Evolutionary conservation across 371 early-diverging fungal genomes (phyloP), one percentile per base, ranked within the genome.

Genomic region (Actinomortierella ambigua): DNA sequence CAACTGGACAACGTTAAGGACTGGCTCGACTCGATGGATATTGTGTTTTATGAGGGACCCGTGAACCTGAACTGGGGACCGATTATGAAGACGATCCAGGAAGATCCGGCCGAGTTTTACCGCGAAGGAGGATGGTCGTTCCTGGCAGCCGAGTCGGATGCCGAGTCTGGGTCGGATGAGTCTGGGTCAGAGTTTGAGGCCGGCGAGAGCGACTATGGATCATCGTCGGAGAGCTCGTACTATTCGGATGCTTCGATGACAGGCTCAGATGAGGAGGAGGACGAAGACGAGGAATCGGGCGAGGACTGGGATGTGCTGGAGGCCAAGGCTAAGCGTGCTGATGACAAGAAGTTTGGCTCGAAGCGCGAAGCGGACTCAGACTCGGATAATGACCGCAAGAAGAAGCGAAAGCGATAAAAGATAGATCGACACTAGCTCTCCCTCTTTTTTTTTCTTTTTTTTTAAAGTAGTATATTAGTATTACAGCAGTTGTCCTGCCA

Each of bases 71-170:
- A 95, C 75, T 99, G 99, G 99, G 79, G 90, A 14, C 93, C 92
- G 77, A 98, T 99, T 70, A 95, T 99, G 95, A 98, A 97, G 78
- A 99, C 98, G 0, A 93, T 99, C 50, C 92, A 93, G 65, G 93
- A 95, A 40, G 95, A 99, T 73, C 99, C 99, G 0, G 91, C 89
- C 11, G 93, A 86, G 26, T 99, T 99, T 81, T 99, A 93, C 80
- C 88, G 88, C 59, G 90, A 93, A 43, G 99, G 98, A 47, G 99
- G 98, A 23, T 99, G 99, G 99, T 80, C 83, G 49, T 96, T 96
- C 82, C 79, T 95, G 76, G 88, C 85, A n/a, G 77, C 81, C 18
- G 91, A 91, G 34, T 79, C 81, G 51, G 91, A 90, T 73, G 90
- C 81, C 1, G 84, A 75, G 24, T 34, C 34, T 34, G 80, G 79